Conservation (phyloP, 1,284 basidiomycete genomes). For the Prillingera fragicola region DNA sequence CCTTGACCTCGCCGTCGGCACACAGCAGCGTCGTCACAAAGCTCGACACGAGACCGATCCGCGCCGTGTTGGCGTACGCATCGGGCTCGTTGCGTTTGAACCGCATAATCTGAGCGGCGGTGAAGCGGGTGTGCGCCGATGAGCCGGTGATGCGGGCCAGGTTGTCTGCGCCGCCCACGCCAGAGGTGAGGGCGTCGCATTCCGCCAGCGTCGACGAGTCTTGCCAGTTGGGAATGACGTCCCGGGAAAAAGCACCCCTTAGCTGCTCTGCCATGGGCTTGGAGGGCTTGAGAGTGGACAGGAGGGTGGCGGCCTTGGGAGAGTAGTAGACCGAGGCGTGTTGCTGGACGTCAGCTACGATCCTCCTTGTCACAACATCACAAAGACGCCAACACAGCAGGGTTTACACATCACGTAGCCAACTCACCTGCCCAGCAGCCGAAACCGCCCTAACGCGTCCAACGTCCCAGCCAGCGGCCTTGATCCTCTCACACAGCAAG, state of each 20-base stretch:
- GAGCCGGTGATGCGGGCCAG: constrained; percentile 74
- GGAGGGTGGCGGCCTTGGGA: constrained; percentile 52
- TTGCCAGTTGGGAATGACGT: constrained; percentile 81
- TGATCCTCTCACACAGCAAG: constrained; percentile 65
- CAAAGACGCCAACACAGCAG: neutral
- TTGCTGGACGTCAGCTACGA: constrained; percentile 56
- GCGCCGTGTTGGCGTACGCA: constrained; percentile 61
- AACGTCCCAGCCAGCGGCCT: constrained; percentile 51
- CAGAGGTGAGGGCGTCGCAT: constrained; percentile 63
- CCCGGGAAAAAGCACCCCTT: constrained; percentile 60
- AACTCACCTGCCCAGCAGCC: constrained; percentile 40
- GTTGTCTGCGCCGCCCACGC: constrained; percentile 60
- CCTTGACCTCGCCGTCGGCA: constrained; percentile 48
- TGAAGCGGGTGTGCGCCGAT: constrained; percentile 81
- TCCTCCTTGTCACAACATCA: too few species aligned
- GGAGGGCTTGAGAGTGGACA: constrained; percentile 56
- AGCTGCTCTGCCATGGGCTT: constrained; percentile 53
- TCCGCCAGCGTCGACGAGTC: constrained; percentile 77
- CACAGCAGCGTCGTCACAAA: constrained; percentile 75
- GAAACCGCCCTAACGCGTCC: constrained; percentile 30
- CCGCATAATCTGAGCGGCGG: constrained; percentile 76
- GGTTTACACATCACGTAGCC: neutral
- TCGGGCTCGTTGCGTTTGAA: constrained; percentile 58
- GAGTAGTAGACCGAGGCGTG: constrained; percentile 89
- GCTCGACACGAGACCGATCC: constrained; percentile 75